Evolutionary conservation across 768 basidiomycete species (phyloP), one percentile per base, ranked within the genome.

Genomic region (Boletales sp.): DNA sequence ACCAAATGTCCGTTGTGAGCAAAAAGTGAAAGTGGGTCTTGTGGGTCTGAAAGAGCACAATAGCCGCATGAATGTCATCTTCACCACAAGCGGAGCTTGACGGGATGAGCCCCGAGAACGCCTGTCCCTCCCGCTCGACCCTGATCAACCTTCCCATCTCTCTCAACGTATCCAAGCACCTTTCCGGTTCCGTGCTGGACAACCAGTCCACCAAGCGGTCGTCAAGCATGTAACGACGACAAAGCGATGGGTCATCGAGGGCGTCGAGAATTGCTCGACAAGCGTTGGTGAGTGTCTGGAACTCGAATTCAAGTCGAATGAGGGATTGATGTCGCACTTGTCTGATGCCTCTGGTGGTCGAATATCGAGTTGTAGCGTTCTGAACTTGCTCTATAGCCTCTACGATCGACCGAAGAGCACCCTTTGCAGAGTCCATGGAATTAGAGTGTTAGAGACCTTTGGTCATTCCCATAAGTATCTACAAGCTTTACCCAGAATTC

Each of bases 1-100:
- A 57, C 55, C 55, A 57, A n/a, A 56, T 41, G 14, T 48, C 37
- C 17, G 42, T 56, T 15, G 32, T 46, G 11, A 57, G 40, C 43
- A 57, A 41, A 28, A 48, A 57, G 17, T 48, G 43, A 40, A 57
- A 56, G 18, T 57, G 40, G 0, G 46, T 34, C 13, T 43, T 48
- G 28, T 35, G 49, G 10, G 32, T 14, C 19, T 36, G 17, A 13
- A 57, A 57, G 32, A 49, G 47, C 1, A 11, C 5, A 17, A 53
- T 30, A 25, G 44, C 47, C 4, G 0, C 15, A 12, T 45, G 38
- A 18, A 57, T 3, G 9, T 37, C 32, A 9, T 37, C 43, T 30
- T 58, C 56, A 28, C 47, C 11, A 10, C 8, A 18, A 6, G 11
- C 19, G 2, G 28, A 33, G 32, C 25, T 25, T 13, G 39, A 37